phyloP scores from a whole-genome alignment of 75 land plant species.

The Sequoiadendron giganteum region DNA sequence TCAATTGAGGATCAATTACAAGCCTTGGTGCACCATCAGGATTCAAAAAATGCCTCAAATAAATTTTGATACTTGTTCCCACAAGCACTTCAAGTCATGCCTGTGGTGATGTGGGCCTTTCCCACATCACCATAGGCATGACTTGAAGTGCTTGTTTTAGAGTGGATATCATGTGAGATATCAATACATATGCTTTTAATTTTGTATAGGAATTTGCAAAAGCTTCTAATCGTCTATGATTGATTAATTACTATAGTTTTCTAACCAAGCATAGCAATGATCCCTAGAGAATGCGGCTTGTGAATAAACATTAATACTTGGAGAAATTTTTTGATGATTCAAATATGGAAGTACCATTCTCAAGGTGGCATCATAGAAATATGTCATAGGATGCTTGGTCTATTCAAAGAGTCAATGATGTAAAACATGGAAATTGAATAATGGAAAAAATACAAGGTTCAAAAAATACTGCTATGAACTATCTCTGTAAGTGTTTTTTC shows the following conservation, averaged over 20 bases:
- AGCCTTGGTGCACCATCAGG: no score
- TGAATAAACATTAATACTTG: constrained; percentile 39
- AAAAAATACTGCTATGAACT: background rate
- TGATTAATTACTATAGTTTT: constrained; percentile 28
- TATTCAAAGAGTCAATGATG: background rate
- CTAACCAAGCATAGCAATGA: constrained; percentile 27
- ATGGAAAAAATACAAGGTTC: background rate
- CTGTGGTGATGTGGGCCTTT: no score
- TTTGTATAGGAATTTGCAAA: background rate
- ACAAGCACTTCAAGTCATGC: no score
- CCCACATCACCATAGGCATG: no score
- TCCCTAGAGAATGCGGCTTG: constrained; percentile 31
- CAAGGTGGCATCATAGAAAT: constrained; percentile 45
- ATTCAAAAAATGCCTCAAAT: no score
- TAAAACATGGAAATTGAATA: background rate
- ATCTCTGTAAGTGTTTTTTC: background rate
- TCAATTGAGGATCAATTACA: no score
- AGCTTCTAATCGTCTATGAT: background rate
- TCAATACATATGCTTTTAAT: background rate
- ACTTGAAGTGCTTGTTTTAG: no score
- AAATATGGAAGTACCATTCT: constrained; percentile 25
- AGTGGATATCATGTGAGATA: background rate
- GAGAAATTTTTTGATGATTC: constrained; percentile 51
- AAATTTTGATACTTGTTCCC: no score
- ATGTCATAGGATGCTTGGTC: constrained; percentile 19